Conservation (phyloP, 139 green algal species). For the Diplosphaera chodatii region DNA sequence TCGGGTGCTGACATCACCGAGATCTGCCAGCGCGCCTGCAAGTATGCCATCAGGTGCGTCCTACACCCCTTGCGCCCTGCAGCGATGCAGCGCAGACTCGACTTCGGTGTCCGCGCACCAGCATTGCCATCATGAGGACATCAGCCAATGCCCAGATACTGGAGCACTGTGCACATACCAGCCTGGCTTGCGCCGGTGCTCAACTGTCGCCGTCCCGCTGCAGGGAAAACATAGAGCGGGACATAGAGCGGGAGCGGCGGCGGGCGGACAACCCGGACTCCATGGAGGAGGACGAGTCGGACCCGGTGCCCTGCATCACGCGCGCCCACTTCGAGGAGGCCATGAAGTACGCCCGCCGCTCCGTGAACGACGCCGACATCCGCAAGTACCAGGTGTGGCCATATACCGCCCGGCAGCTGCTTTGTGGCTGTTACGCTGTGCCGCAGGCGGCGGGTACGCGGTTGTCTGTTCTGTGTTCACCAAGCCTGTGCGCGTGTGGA, state of each 20-base stretch:
- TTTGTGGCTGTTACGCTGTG: constrained; percentile 3
- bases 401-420: too few relatives aligned
- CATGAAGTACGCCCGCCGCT: constrained; percentile 96
- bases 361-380: constrained; percentile 92
- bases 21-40: constrained; percentile 99
- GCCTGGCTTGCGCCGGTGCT: too few relatives aligned
- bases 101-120: too few relatives aligned
- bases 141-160: too few relatives aligned
- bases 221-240: constrained; percentile 87
- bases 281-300: constrained; percentile 54
- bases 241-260: constrained; percentile 81
- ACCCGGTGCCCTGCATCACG: constrained; percentile 84
- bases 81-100: too few relatives aligned
- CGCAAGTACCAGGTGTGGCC: constrained; percentile 85
- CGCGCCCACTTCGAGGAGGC: constrained; percentile 97
- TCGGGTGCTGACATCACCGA: constrained; percentile 97
- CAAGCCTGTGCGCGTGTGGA: too few relatives aligned
- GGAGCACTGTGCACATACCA: too few relatives aligned
- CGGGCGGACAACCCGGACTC: constrained; percentile 80
- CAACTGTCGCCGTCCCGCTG: too few relatives aligned
- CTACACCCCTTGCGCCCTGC: too few relatives aligned
- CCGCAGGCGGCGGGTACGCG: too few relatives aligned
- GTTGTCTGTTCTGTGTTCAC: too few relatives aligned
- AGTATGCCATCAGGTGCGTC: constrained; percentile 75
- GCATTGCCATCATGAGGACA: too few relatives aligned